A percentile compares a stretch with the other conserved stretches of the same genome.
Conservation (phyloP, 306 rosid species). For the Trifolium dubium region DNA sequence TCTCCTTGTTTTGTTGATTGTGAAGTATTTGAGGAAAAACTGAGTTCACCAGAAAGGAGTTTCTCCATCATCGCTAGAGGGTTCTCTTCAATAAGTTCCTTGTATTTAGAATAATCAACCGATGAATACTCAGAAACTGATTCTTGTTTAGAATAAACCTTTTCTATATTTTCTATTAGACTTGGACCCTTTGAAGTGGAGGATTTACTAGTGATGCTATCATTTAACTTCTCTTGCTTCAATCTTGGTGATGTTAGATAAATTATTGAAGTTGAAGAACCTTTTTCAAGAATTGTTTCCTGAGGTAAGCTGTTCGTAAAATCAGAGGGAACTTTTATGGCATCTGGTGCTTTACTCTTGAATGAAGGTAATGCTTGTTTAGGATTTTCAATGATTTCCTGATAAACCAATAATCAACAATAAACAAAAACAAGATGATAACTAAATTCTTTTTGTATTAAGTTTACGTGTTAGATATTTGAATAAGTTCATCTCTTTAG, state of each 20-base stretch:
- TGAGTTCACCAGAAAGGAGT: neutral
- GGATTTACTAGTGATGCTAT: too few species aligned
- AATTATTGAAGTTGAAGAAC: neutral
- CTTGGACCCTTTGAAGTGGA: too few species aligned
- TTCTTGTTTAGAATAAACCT: neutral
- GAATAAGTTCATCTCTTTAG: neutral
- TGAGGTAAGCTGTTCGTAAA: neutral
- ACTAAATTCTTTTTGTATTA: too few species aligned
- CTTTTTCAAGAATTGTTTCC: neutral
- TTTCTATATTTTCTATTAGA: neutral
- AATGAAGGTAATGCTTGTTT: neutral
- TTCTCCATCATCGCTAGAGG: conserved; percentile 1
- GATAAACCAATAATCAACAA: neutral
- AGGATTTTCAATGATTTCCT: neutral
- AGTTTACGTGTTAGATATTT: too few species aligned
- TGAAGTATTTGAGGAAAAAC: neutral
- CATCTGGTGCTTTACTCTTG: neutral
- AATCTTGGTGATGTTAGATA: too few species aligned
- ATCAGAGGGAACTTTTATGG: neutral
- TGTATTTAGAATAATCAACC: conserved; percentile 1
- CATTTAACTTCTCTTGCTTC: too few species aligned
- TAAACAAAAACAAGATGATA: neutral
- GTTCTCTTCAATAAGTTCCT: neutral
- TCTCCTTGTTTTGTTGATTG: neutral
- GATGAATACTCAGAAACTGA: neutral